Evolutionary conservation across 306 rosid species (phyloP), one percentile per base, ranked within the genome.

Genomic region (Vigna nakashimae): DNA sequence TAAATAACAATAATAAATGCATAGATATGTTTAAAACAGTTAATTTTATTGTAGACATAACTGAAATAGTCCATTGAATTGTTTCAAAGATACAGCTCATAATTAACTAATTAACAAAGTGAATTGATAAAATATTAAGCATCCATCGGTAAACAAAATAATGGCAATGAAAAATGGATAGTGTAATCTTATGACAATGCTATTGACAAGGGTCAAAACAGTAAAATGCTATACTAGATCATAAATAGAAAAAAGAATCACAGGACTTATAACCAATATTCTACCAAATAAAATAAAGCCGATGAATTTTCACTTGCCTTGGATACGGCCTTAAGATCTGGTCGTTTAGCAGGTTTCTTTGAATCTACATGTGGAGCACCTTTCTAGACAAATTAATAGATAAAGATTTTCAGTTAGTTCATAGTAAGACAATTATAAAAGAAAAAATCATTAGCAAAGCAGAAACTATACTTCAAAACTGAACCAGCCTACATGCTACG

Each of bases 301-400:
- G 0, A 30, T 30, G 34, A 30, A 30, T 30, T 30, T 30, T 30
- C 34, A 30, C 93, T 87, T 87, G 79, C 98, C 97, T 91, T 86
- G 10, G 93, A 60, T 73, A 91, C 7, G 15, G 98, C 98, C 88
- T 95, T 95, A 82, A 95, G 79, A 90, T 95, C 99, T 53, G 98
- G 99, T 64, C 99, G 88, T 81, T 92, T 90, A 2, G 91, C 86
- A 5, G 63, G 9, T 38, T 0, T 28, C 85, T 92, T 90, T 36
- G 43, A 40, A 16, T 76, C 89, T 51, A 76, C 82, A 15, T 18
- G 28, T 5, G 34, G 60, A 42, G 65, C 46, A 15, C 10, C 71
- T 73, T 84, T 84, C 95, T 89, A 82, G 69, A 80, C 57, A 81
- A 48, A 66, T 55, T 45, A 56, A 65, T 28, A 38, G 20, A 59